Evolutionary conservation across 106 monocot species (phyloP).

Genomic region (Dendrobium officinale): DNA sequence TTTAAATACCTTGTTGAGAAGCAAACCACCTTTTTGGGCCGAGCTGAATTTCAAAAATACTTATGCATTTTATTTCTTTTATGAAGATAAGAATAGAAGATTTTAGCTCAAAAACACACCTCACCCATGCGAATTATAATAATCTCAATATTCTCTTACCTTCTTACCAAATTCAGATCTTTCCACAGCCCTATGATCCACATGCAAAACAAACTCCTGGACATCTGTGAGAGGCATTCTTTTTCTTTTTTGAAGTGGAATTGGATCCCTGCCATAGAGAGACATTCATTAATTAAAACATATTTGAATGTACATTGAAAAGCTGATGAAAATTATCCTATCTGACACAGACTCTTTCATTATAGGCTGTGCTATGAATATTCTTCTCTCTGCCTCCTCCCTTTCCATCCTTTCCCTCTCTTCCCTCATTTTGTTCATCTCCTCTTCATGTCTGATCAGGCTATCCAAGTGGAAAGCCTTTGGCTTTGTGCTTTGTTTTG

Average conservation of each 20-base stretch:
- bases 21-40: no score
- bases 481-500: constrained; percentile 73
- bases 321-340: no score
- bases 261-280: constrained; percentile 25
- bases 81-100: no score
- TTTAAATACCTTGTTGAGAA: no score
- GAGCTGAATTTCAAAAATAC: no score
- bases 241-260: constrained; percentile 69
- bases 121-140: no score
- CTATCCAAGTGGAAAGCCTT: constrained; percentile 79
- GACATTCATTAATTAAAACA: no score
- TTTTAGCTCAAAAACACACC: no score
- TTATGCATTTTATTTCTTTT: no score
- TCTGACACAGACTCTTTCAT: constrained; percentile 12
- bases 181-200: constrained; percentile 66
- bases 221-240: constrained; percentile 87
- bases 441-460: constrained; percentile 70
- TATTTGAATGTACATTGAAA: no score
- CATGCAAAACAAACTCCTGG: constrained; percentile 67
- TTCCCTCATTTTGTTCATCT: constrained; percentile 45
- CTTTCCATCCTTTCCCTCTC: constrained; percentile 60
- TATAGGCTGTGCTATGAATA: constrained; percentile 73
- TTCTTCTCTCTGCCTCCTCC: constrained; percentile 60
- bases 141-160: constrained; percentile 16
- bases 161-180: constrained; percentile 88